phyloP scores from a whole-genome alignment of 176 grass and related monocot genomes.

The Aechmea fasciata region DNA sequence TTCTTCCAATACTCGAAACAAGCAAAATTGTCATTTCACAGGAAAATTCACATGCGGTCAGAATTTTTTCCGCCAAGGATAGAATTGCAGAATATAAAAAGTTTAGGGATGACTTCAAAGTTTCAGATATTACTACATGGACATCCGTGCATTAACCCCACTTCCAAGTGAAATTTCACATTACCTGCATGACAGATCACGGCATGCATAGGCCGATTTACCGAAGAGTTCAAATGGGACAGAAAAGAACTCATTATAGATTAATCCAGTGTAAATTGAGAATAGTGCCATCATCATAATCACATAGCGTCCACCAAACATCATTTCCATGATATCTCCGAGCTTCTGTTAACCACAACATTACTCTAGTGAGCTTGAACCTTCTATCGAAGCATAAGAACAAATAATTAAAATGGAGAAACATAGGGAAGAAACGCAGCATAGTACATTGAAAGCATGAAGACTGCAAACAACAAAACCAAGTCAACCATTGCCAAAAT shows the following conservation, averaged over 20 bases:
- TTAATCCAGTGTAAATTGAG: constrained; percentile 90
- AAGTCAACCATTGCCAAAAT: not conserved
- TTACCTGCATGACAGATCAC: constrained; percentile 80
- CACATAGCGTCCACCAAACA: constrained; percentile 91
- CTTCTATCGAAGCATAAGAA: not conserved
- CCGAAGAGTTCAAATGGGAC: constrained; percentile 89
- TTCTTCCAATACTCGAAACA: too few species aligned
- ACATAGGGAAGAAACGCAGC: not conserved
- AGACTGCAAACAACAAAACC: not conserved
- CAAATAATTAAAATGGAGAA: not conserved
- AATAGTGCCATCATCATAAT: constrained; percentile 91
- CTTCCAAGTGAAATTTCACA: constrained; percentile 5
- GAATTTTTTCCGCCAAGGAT: too few species aligned
- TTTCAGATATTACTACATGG: too few species aligned
- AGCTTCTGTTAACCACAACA: constrained; percentile 57
- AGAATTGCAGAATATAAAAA: too few species aligned
- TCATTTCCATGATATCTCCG: constrained; percentile 96
- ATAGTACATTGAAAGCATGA: not conserved
- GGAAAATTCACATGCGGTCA: too few species aligned
- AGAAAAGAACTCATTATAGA: constrained; percentile 99
- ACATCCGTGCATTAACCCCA: not conserved
- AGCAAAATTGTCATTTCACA: too few species aligned
- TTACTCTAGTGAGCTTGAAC: not conserved
- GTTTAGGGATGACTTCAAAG: too few species aligned
- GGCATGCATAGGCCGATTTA: constrained; percentile 82